phyloP scores from a whole-genome alignment of 73 alveolate species.

The Tetrahymena borealis region DNA sequence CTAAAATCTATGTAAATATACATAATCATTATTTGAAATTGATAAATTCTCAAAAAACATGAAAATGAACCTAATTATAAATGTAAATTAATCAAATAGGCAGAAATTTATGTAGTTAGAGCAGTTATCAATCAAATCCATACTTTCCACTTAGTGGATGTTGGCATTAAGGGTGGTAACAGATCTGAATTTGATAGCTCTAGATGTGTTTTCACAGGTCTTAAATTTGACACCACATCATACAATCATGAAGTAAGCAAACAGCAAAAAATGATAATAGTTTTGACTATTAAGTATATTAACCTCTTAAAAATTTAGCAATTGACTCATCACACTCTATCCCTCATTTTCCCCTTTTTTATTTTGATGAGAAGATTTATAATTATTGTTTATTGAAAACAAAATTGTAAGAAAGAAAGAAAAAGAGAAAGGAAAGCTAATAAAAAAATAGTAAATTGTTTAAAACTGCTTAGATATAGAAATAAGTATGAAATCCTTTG shows the following conservation, averaged over 20 bases:
- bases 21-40: background rate
- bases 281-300: no score
- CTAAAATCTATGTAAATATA: constrained; percentile 43
- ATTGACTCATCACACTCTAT: no score
- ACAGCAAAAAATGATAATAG: no score
- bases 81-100: background rate
- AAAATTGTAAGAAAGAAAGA: no score
- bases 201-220: constrained; percentile 55
- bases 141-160: constrained; percentile 44
- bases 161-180: constrained; percentile 59
- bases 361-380: no score
- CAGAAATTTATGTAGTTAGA: constrained; percentile 12
- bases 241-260: constrained; percentile 59
- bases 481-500: no score
- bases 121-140: constrained; percentile 39
- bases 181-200: constrained; percentile 45
- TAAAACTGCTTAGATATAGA: no score
- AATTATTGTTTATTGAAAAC: no score
- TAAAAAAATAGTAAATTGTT: no score
- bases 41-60: background rate
- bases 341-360: no score
- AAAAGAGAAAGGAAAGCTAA: no score
- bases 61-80: background rate
- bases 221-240: constrained; percentile 52
- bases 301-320: no score